phyloP scores from a whole-genome alignment of 177 flowering plant genomes.

The Telopea speciosissima region DNA sequence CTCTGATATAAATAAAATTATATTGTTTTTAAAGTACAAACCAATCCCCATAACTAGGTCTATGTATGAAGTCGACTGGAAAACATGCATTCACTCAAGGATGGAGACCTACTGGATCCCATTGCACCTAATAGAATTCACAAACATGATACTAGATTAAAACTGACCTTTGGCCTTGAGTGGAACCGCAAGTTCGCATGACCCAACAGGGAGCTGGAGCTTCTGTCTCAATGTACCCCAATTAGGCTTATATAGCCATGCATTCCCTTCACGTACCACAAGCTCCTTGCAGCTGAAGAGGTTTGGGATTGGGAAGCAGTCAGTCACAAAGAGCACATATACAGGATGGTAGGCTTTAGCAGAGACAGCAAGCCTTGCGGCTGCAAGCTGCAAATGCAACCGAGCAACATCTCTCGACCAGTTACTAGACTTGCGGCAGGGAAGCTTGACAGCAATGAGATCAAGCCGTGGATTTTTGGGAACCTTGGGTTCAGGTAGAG shows the following conservation, averaged over 20 bases:
- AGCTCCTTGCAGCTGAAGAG: conserved; percentile 83
- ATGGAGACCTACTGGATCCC: not conserved
- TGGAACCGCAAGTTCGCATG: conserved; percentile 91
- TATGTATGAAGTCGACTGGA: not conserved
- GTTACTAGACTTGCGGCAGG: conserved; percentile 44
- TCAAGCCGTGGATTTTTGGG: conserved; percentile 55
- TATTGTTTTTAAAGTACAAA: not conserved
- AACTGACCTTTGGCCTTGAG: conserved; percentile 68
- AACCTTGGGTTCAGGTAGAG: conserved; percentile 39
- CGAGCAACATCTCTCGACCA: conserved; percentile 94
- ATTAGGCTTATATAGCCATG: conserved; percentile 72
- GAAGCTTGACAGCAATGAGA: conserved; percentile 86
- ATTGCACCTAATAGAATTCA: not conserved
- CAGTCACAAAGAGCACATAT: conserved; percentile 60
- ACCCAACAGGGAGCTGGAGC: conserved; percentile 76
- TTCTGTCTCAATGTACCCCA: conserved; percentile 51
- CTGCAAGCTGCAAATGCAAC: conserved; percentile 78
- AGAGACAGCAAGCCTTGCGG: conserved; percentile 69
- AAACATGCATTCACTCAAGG: not conserved
- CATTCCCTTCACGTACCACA: conserved; percentile 45
- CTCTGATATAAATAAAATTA: too few species aligned
- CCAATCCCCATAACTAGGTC: not conserved
- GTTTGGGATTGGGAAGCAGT: conserved; percentile 80
- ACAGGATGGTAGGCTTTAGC: conserved; percentile 42
- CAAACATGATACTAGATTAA: not conserved